Evolutionary conservation across 1,284 basidiomycete species (phyloP).

Genomic region (Pisolithus thermaeus): DNA sequence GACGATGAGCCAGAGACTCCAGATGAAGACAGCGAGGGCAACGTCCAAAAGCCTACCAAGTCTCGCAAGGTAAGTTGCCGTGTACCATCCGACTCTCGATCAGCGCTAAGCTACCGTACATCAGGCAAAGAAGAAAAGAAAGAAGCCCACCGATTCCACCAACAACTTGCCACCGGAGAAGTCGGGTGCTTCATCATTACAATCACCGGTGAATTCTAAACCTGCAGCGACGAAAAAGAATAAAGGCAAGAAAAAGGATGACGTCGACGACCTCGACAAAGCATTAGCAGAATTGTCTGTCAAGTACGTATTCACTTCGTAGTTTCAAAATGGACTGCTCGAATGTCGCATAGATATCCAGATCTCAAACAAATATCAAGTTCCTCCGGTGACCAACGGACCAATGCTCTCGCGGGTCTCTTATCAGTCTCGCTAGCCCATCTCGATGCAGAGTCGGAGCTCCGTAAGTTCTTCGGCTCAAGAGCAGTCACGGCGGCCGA

Average conservation of each 20-base stretch:
- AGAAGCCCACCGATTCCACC: conserved; percentile 21
- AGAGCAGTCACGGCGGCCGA: conserved; percentile 69
- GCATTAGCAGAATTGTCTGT: conserved; percentile 77
- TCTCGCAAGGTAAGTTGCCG: conserved; percentile 37
- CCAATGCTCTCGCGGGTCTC: conserved; percentile 45
- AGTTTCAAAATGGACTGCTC: conserved; percentile 4
- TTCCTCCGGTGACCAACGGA: conserved; percentile 7
- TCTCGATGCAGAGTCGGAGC: conserved; percentile 82
- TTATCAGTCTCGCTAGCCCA: conserved; percentile 72
- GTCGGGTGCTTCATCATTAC: conserved; percentile 8
- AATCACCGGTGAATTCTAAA: conserved; percentile 8
- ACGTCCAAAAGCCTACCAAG: conserved; percentile 28
- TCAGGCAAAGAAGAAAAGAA: conserved; percentile 51
- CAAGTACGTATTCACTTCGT: conserved; percentile 42
- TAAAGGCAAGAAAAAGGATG: conserved; percentile 55
- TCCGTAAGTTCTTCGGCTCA: conserved; percentile 88
- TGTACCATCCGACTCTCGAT: neutral
- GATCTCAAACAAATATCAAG: conserved; percentile 39
- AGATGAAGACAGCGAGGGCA: conserved; percentile 25
- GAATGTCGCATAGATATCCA: conserved; percentile 39
- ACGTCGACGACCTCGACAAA: conserved; percentile 75
- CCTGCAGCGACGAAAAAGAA: conserved; percentile 29
- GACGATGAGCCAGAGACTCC: conserved; percentile 34
- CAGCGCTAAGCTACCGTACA: neutral
- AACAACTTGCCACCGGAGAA: conserved; percentile 12